A percentile compares a stretch with the other conserved stretches of the same genome.
Evolutionary conservation across 1,284 basidiomycete genomes (phyloP).

Genomic region (Cutaneotrichosporon sp.): DNA sequence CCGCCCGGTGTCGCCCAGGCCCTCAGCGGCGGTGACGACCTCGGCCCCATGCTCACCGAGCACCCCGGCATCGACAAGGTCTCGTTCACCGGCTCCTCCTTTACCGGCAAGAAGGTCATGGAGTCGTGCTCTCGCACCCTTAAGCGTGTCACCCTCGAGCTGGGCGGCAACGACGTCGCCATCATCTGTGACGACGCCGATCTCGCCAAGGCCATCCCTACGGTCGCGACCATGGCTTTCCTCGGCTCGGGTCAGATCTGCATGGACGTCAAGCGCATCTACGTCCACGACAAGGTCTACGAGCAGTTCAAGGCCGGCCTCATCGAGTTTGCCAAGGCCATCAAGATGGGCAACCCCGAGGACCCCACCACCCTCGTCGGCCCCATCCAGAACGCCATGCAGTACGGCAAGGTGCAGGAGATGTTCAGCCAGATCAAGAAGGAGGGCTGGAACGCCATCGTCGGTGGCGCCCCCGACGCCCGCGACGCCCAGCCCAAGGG

Average conservation of each 20-base stretch:
- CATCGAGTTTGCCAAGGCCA: slow-evolving; percentile 64
- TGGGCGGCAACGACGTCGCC: slow-evolving; percentile 49
- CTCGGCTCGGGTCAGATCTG: slow-evolving; percentile 83
- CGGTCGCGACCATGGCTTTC: slow-evolving; percentile 88
- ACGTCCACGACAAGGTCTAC: slow-evolving; percentile 50
- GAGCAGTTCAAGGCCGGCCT: slow-evolving; percentile 48
- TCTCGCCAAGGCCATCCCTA: slow-evolving; percentile 84
- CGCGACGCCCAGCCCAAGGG: slow-evolving; percentile 47
- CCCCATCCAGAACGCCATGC: slow-evolving; percentile 84
- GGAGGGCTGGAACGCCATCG: slow-evolving; percentile 80
- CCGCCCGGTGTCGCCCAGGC: slow-evolving; percentile 95
- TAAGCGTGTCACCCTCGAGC: slow-evolving; percentile 86
- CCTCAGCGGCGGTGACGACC: slow-evolving; percentile 61
- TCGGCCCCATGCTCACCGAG: slow-evolving; percentile 49
- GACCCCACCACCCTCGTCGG: slow-evolving; percentile 82
- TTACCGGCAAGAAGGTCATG: slow-evolving; percentile 87
- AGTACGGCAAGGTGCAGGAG: slow-evolving; percentile 79
- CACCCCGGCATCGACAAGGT: slow-evolving; percentile 63
- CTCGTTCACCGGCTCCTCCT: slow-evolving; percentile 87
- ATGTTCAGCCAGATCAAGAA: slow-evolving; percentile 83
- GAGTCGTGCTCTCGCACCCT: slow-evolving; percentile 78
- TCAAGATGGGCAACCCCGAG: slow-evolving; percentile 88
- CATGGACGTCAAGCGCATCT: slow-evolving; percentile 48
- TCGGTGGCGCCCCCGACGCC: slow-evolving; percentile 68
- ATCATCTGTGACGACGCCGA: slow-evolving; percentile 93